Evolutionary conservation across 768 basidiomycete genomes (phyloP).

Genomic region (Podaxis sp.): DNA sequence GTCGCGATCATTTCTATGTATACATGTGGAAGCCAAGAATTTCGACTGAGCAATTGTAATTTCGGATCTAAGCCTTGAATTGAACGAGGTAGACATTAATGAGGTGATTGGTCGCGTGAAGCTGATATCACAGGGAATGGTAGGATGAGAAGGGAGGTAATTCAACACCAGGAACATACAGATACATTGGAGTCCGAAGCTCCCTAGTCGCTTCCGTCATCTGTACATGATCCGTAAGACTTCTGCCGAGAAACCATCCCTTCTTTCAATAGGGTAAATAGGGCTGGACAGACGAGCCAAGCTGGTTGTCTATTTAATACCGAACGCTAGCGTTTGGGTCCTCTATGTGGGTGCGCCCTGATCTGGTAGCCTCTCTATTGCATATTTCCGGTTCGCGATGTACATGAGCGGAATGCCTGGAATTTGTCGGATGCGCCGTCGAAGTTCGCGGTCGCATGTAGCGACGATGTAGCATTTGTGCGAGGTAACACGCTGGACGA

Average conservation of each 20-base stretch:
- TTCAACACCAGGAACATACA: neutral
- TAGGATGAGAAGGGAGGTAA: neutral
- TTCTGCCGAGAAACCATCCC: neutral
- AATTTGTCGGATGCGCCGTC: slow-evolving; percentile 86
- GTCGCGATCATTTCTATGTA: too few relatives aligned
- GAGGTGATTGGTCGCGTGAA: neutral
- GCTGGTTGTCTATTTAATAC: neutral
- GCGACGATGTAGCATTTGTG: slow-evolving; percentile 98
- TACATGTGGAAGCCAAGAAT: too few relatives aligned
- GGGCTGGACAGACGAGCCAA: neutral
- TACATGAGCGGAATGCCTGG: slow-evolving; percentile 97
- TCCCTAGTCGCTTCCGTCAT: neutral
- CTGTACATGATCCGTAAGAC: neutral
- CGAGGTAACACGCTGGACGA: slow-evolving; percentile 91
- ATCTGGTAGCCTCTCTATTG: slow-evolving; percentile 93
- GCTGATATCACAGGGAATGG: neutral
- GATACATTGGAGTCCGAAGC: neutral
- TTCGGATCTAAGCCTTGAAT: too few relatives aligned
- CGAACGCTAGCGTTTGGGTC: neutral
- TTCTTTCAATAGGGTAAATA: neutral
- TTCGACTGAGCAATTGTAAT: too few relatives aligned
- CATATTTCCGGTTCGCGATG: slow-evolving; percentile 87
- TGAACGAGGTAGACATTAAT: too few relatives aligned
- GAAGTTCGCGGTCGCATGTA: slow-evolving; percentile 93
- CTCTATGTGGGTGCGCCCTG: slow-evolving; percentile 73